Evolutionary conservation across 805 yeast species (phyloP).

Genomic region (Nakazawaea siamensis): DNA sequence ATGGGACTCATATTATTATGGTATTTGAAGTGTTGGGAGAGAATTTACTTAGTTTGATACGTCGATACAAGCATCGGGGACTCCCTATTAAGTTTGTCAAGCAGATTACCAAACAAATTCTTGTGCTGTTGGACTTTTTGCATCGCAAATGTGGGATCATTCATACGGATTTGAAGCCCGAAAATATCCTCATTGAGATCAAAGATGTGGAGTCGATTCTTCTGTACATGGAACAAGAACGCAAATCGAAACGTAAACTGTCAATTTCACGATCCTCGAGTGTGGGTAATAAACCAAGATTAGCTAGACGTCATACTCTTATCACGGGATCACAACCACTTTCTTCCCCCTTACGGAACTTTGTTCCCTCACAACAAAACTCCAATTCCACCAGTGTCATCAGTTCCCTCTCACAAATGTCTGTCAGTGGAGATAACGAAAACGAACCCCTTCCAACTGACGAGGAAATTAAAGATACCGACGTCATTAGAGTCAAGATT

Average conservation of each 20-base stretch:
- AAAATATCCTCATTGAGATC: slow-evolving; percentile 52
- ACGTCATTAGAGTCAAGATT: slow-evolving; percentile 39
- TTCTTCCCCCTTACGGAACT: slow-evolving; percentile 76
- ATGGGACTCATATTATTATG: slow-evolving; percentile 93
- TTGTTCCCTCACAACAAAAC: slow-evolving; percentile 20
- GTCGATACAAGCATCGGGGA: slow-evolving; percentile 48
- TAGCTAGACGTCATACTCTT: slow-evolving; percentile 64
- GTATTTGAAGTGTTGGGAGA: slow-evolving; percentile 97
- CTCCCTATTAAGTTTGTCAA: slow-evolving; percentile 46
- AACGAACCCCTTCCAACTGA: slow-evolving; percentile 26
- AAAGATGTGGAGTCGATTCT: slow-evolving; percentile 46
- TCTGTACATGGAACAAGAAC: slow-evolving; percentile 29
- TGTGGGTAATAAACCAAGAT: slow-evolving; percentile 15
- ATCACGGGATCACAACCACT: slow-evolving; percentile 90
- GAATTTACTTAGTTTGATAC: slow-evolving; percentile 75
- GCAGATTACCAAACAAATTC: slow-evolving; percentile 47
- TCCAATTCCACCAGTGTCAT: slow-evolving; percentile 16
- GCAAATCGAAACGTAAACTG: slow-evolving; percentile 11
- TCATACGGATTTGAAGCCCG: slow-evolving; percentile 74
- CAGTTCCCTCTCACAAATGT: slow-evolving; percentile 32
- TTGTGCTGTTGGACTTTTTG: slow-evolving; percentile 47
- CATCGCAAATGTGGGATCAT: slow-evolving; percentile 58
- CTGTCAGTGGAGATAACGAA: slow-evolving; percentile 22
- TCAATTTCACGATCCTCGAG: slow-evolving; percentile 6
- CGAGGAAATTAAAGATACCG: slow-evolving; percentile 27